These are phyloP conservation scores for Colletotrichum liriopes DNA, from an alignment of 2,329 filamentous ascomycete genomes.

Conservation along the genomic window DNA sequence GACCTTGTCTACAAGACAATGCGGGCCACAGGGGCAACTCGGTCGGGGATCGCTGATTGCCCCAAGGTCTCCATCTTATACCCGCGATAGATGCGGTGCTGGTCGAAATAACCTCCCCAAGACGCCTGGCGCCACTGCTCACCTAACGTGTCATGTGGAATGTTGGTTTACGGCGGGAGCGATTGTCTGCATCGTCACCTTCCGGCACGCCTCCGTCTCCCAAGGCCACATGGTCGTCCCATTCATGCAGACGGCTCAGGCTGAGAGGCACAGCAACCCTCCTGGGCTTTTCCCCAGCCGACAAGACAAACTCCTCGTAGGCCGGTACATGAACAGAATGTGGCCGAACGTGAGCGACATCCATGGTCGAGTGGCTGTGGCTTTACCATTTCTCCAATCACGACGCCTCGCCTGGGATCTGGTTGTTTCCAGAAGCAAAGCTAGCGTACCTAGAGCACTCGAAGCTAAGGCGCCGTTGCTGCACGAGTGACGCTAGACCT, in stretches of 20 bases:
- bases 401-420: slow-evolving; percentile 9
- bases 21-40: background rate
- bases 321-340: slow-evolving; percentile 9
- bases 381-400: slow-evolving; percentile 22
- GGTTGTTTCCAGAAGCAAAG: slow-evolving; percentile 32
- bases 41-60: slow-evolving; percentile 9
- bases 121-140: slow-evolving; percentile 3
- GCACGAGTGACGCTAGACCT: slow-evolving; percentile 29
- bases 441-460: slow-evolving; percentile 16
- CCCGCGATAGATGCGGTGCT: slow-evolving; percentile 21
- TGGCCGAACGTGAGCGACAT: slow-evolving; percentile 5
- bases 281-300: background rate
- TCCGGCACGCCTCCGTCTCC: background rate
- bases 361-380: background rate
- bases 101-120: background rate
- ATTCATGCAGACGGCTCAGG: background rate
- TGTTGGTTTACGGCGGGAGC: background rate
- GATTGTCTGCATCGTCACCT: slow-evolving; percentile 3
- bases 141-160: background rate
- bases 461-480: slow-evolving; percentile 29
- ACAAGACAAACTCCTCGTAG: background rate
- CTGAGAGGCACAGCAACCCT: background rate
- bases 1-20: background rate
- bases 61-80: slow-evolving; percentile 18
- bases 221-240: background rate